Conservation (phyloP, 2,329 filamentous ascomycete genomes). For the Ophiostoma himal-ulmi region DNA sequence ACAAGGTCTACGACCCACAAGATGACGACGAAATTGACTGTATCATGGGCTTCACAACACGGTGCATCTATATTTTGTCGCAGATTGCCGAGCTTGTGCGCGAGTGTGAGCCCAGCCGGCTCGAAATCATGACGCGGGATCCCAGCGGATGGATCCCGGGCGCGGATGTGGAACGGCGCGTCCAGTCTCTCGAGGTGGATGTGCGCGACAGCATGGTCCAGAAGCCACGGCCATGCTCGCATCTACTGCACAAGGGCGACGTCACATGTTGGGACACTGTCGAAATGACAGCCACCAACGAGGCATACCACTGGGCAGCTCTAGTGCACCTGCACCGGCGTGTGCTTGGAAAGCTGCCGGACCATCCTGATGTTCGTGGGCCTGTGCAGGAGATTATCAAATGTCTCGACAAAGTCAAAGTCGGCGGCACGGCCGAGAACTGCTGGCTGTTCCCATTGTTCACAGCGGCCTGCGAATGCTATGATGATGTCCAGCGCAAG, state of each 20-base stretch:
- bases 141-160: conserved; percentile 49
- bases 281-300: conserved; percentile 66
- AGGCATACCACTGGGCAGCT: conserved; percentile 73
- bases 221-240: conserved; percentile 40
- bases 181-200: conserved; percentile 54
- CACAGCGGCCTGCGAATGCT: conserved; percentile 70
- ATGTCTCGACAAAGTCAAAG: conserved; percentile 55
- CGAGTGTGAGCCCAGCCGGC: conserved; percentile 49
- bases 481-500: conserved; percentile 48
- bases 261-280: conserved; percentile 53
- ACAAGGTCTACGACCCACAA: conserved; percentile 46
- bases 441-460: conserved; percentile 77
- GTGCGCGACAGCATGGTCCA: conserved; percentile 52
- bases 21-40: conserved; percentile 69
- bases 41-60: conserved; percentile 70
- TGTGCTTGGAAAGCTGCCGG: conserved; percentile 56
- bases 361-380: conserved; percentile 55
- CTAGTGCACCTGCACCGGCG: conserved; percentile 70
- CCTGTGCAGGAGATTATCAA: conserved; percentile 59
- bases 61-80: conserved; percentile 64
- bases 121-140: conserved; percentile 16
- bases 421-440: conserved; percentile 65
- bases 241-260: conserved; percentile 45
- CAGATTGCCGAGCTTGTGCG: conserved; percentile 66
- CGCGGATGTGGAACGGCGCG: conserved; percentile 48